phyloP scores from a whole-genome alignment of 768 basidiomycete species.

The Wakefieldia striispora region DNA sequence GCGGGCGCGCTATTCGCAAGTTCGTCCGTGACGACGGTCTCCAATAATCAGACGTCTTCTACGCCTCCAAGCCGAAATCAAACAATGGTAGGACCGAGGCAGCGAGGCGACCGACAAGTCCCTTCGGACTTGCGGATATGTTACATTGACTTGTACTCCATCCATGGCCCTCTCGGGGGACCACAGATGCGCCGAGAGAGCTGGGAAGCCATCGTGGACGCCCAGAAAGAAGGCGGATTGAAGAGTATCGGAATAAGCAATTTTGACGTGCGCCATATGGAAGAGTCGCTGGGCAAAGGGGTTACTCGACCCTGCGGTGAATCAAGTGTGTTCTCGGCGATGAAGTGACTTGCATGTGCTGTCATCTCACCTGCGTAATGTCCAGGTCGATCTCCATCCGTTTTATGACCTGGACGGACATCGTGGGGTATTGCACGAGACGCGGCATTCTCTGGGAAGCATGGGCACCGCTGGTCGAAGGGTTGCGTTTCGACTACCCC shows the following conservation, averaged over 20 bases:
- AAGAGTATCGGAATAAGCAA: conserved; percentile 6
- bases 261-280: conserved; percentile 40
- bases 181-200: conserved; percentile 5
- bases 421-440: conserved; percentile 54
- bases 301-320: conserved; percentile 52
- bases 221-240: neutral
- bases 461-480: conserved; percentile 33
- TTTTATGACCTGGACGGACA: conserved; percentile 66
- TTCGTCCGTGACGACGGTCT: conserved; percentile 47
- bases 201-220: conserved; percentile 2
- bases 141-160: conserved; percentile 2
- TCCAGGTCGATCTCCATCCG: conserved; percentile 57
- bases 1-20: conserved; percentile 57
- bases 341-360: neutral
- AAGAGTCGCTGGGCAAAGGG: conserved; percentile 48
- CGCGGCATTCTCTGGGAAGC: conserved; percentile 64
- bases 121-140: conserved; percentile 40
- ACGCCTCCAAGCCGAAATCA: conserved; percentile 65
- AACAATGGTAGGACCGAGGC: conserved; percentile 49
- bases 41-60: conserved; percentile 51
- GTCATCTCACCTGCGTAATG: conserved; percentile 5
- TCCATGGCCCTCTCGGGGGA: conserved; percentile 5
- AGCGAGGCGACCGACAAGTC: conserved; percentile 51
- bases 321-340: conserved; percentile 45
- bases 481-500: conserved; percentile 61